Evolutionary conservation across 768 basidiomycete species (phyloP).

Genomic region (Sistotremastrum niveocremeum): DNA sequence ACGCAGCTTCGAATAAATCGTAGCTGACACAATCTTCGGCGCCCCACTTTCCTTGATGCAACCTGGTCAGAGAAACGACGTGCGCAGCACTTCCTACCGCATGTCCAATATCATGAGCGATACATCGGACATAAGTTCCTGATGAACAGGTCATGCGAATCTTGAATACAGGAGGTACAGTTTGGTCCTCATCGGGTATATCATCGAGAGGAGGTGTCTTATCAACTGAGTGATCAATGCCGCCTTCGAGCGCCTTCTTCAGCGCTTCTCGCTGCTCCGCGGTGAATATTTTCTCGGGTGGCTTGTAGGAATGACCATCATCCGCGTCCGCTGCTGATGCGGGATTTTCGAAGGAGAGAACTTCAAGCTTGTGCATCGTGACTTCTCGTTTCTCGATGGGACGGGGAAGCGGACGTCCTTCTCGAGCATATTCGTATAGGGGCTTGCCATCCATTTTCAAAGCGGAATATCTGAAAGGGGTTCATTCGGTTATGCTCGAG

Average conservation of each 20-base stretch:
- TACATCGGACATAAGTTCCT: conserved; percentile 93
- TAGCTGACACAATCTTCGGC: conserved; percentile 59
- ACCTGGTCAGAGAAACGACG: conserved; percentile 80
- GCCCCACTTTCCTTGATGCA: conserved; percentile 75
- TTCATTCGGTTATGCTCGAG: conserved; percentile 3
- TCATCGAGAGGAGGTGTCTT: conserved; percentile 23
- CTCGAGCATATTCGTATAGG: conserved; percentile 88
- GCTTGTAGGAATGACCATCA: conserved; percentile 56
- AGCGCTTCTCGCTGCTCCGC: conserved; percentile 58
- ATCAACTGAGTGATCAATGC: conserved; percentile 25
- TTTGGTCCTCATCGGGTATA: conserved; percentile 14
- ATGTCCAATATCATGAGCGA: conserved; percentile 86
- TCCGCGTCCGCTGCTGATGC: conserved; percentile 18
- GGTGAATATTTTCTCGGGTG: conserved; percentile 61
- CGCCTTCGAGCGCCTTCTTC: conserved; percentile 37
- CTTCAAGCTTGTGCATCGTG: conserved; percentile 66
- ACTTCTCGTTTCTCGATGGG: conserved; percentile 84
- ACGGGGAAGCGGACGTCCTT: conserved; percentile 80
- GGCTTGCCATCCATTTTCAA: conserved; percentile 97
- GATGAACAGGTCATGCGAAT: conserved; percentile 89
- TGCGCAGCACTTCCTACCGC: conserved; percentile 81
- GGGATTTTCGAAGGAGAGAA: conserved; percentile 52
- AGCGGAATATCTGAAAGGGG: conserved; percentile 70
- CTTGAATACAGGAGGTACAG: conserved; percentile 61
- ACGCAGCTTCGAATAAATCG: conserved; percentile 55